Evolutionary conservation across 78 protist genomes (phyloP), one percentile per base, ranked within the genome.

Genomic region (Protostelium mycophagum): DNA sequence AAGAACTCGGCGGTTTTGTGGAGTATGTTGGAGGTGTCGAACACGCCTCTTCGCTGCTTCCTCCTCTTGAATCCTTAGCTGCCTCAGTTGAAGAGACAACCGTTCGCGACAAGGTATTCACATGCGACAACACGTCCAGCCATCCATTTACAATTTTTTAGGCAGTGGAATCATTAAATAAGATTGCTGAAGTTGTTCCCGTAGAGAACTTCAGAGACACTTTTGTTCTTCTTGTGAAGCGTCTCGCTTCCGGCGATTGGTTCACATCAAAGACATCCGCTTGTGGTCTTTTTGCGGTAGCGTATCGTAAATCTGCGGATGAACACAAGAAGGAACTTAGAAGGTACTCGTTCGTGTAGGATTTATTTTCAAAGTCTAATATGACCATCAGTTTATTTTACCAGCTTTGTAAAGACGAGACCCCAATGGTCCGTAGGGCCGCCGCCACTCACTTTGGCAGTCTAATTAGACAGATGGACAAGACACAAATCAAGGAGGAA

Each of bases 401-500:
- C n/a, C 85, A 89, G 39, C 94, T 98, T 34, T 95, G 98, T 87
- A 91, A 88, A 0, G 99, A 98, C 73, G 98, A 97, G 88, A 96
- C 98, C 28, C 98, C 99, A 34, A 97, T 97, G 97, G 99, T 98
- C 36, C 95, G 99, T 83, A 91, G 99, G 35, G 98, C 99, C 0
- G 98, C 98, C 0, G 95, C 96, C 28, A 23, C 91, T 28, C n/a
- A 88, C 83, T 91, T 98, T 38, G 97, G 97, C 37, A 94, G 29
- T 1, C 88, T 98, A 31, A 95, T 98, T 34, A 36, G 88, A 38
- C 92, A 88, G 88, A 29, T 95, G 84, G 98, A 94, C 89, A 83
- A 51, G 37, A 95, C 83, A 0, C 37, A 38, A 9, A 87, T 97
- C 35, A 93, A 89, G 88, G 36, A 83, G 1, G 99, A 97, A 34